Base-by-base conservation (phyloP, 2,329 filamentous ascomycete genomes). In the Claviceps sorghi region DNA sequence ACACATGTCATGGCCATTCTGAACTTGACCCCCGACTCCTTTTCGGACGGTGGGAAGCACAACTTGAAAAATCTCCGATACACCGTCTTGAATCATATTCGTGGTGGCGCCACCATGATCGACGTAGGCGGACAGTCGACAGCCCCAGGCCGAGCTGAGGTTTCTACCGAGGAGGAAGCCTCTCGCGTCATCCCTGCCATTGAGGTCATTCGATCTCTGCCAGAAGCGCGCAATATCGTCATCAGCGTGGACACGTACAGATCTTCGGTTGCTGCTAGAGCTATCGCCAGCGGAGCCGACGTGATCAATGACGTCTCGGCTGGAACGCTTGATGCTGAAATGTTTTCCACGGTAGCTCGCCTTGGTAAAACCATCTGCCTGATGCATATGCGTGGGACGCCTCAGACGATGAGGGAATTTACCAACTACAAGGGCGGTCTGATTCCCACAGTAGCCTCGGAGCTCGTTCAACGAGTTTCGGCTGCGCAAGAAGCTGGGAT, bases 51-150 rank as follows among this genome's bases (percentile, higher is more conserved):
- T 51, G 89, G 89, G 9, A 62, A 73, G 9, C 78, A 89, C 65
- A 68, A 70, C 44, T 62, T 72, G 26, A 62, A 68, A 13, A 72
- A 79, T 56, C 74, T 93, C 29, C 68, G 74, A 13, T 63, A 72
- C 13, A 84, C 79, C 1, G 74, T 90, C 17, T 69, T 72, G 49
- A 59, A 68, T 11, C 82, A 88, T 63, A 78, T 94, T 55, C 67
- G 69, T 41, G 71, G 74, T 8, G 89, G 90, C 36, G 88, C 87
- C 15, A 84, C 82, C 13, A 90, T 97, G 57, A 81, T 97, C 59
- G 93, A 98, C 64, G 75, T 98, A 41, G 93, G 93, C 52, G 93
- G 93, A 17, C 90, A 96, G 70, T 96, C 90, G 36, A 95, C 89
- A 17, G 83, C 90, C 0, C 93, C 93, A 0, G 79, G 81, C 22